Evolutionary conservation across 148 eudicot species (phyloP).

Genomic region (Heliosperma pusillum): DNA sequence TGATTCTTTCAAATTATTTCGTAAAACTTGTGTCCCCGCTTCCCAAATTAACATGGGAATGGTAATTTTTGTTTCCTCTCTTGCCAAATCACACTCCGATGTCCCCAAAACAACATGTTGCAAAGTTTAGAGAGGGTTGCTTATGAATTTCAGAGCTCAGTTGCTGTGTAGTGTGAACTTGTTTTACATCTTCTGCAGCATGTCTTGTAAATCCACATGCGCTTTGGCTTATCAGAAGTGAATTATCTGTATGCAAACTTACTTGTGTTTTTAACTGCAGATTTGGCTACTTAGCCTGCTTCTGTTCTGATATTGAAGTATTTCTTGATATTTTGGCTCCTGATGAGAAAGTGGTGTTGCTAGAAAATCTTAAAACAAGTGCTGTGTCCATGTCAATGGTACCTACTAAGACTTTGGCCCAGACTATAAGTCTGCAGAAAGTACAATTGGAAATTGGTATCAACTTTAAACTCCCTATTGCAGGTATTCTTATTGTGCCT

Average conservation of each 20-base stretch:
- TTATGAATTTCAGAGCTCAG: background rate
- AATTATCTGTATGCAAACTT: background rate
- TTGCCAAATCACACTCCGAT: background rate
- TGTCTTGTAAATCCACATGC: background rate
- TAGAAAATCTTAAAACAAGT: constrained; percentile 48
- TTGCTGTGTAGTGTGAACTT: background rate
- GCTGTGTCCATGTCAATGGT: constrained; percentile 32
- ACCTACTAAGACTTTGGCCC: constrained; percentile 58
- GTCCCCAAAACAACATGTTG: background rate
- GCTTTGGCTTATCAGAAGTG: background rate
- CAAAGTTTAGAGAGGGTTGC: background rate
- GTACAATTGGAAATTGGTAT: constrained; percentile 54
- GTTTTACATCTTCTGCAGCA: background rate
- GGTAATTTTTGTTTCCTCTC: background rate
- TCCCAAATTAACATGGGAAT: background rate
- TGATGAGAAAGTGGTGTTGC: constrained; percentile 42
- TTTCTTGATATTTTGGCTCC: constrained; percentile 56
- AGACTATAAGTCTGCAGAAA: constrained; percentile 52
- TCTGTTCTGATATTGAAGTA: constrained; percentile 72
- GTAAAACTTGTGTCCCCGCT: background rate
- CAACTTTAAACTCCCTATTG: constrained; percentile 39
- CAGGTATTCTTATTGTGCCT: constrained; percentile 46
- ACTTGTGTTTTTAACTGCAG: constrained; percentile 31
- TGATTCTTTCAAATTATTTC: background rate
- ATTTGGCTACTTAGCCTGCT: constrained; percentile 92